Base-by-base conservation (phyloP, 2,329 filamentous ascomycete genomes). In the Aquanectria penicillioides region DNA sequence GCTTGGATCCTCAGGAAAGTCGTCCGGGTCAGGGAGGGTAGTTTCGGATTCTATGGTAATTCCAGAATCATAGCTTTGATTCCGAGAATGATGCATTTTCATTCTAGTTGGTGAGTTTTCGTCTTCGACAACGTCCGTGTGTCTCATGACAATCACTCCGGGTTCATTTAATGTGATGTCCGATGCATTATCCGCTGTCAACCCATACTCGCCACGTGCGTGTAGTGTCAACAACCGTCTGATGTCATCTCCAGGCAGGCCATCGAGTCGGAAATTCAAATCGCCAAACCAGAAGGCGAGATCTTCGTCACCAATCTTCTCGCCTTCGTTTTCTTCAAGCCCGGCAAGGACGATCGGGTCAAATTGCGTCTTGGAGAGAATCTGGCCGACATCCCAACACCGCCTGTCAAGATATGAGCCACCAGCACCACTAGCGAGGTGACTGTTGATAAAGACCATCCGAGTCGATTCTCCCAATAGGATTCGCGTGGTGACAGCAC, bases 261-360 rank as follows among this genome's bases (percentile, higher is more conserved):
- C 92, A 47, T 96, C 92, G 1, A 99, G 83, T 26, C 95, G 87
- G 72, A 97, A 99, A 73, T 99, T 99, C 36, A 99, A 82, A 74
- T 99, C 95, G 6, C 95, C 95, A 70, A 97, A 92, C 93, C 94
- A 98, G 71, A 99, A 97, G 0, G 89, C 88, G 77, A 97, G 93
- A 71, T 99, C 95, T 65, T 97, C 94, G 33, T 96, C 91, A 1
- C 92, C 94, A 63, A 99, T 89, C 29, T 81, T 85, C 48, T 91
- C 87, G 1, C 83, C 79, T 18, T 89, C 86, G n/a, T 89, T 87
- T 31, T 88, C 82, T 2, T 85, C 78, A 6, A 90, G 86, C 8
- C 91, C 88, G 0, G 84, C 80, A 57, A 89, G 84, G 33, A 81
- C 80, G 6, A 96, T 84, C 0, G 93, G 88, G 6, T 90, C 86